phyloP scores from a whole-genome alignment of 129 eudicot species.

The Flaveria sonorensis region DNA sequence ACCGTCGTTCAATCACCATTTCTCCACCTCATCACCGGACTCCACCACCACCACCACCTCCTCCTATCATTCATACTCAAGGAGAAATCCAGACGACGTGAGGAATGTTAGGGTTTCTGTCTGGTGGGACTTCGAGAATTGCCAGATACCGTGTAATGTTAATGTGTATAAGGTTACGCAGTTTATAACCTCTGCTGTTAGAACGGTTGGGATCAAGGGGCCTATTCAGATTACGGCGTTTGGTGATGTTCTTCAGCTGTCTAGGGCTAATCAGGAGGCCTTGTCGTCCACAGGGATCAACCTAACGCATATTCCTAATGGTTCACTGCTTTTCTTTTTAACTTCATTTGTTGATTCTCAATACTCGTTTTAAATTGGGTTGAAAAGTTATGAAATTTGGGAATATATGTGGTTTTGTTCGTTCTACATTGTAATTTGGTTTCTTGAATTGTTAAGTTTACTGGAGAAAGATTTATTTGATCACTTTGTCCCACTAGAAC shows the following conservation, averaged over 20 bases:
- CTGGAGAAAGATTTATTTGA: background rate
- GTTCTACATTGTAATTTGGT: background rate
- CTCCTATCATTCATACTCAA: constrained; percentile 29
- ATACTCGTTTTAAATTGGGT: background rate
- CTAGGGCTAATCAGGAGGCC: constrained; percentile 78
- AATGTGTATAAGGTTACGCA: constrained; percentile 67
- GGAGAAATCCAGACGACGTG: constrained; percentile 58
- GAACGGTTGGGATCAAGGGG: constrained; percentile 81
- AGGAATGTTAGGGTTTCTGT: constrained; percentile 79
- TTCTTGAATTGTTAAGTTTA: background rate
- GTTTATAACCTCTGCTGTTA: constrained; percentile 64
- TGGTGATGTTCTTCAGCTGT: constrained; percentile 71
- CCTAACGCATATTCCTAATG: constrained; percentile 78
- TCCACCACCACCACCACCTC: no score
- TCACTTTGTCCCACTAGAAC: background rate
- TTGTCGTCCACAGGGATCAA: constrained; percentile 78
- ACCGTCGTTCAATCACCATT: constrained; percentile 6
- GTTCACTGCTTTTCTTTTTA: constrained; percentile 20
- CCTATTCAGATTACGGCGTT: constrained; percentile 88
- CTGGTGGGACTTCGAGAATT: constrained; percentile 99
- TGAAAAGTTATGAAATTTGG: background rate
- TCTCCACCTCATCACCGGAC: constrained; percentile 41
- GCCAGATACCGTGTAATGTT: constrained; percentile 48
- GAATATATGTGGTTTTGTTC: background rate
- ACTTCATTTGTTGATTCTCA: background rate